A percentile compares a stretch with the other conserved stretches of the same genome.
phyloP scores from a whole-genome alignment of 1,284 basidiomycete genomes.

The Fomitopsis betulina region DNA sequence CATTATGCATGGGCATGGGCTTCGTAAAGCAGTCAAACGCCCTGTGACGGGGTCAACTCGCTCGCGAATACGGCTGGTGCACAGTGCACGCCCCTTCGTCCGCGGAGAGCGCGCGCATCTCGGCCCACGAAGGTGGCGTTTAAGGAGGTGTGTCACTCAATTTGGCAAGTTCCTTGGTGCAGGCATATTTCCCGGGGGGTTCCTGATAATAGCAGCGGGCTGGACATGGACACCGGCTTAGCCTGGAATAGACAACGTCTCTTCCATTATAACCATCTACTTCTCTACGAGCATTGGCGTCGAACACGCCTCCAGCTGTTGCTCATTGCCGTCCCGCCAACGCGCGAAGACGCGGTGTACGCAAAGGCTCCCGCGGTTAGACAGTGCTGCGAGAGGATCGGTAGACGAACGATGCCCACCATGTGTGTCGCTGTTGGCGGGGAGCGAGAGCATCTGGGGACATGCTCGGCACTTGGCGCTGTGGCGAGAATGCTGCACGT shows the following conservation, averaged over 20 bases:
- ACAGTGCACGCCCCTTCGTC: neutral
- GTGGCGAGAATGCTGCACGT: slow-evolving; percentile 1
- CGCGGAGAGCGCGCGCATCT: neutral
- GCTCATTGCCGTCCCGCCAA: neutral
- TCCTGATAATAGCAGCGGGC: neutral
- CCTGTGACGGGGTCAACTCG: neutral
- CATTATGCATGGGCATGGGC: too few relatives aligned
- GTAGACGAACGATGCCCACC: neutral
- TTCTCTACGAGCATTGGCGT: neutral
- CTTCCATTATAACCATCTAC: neutral
- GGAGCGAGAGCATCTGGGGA: neutral
- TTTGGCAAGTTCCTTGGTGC: slow-evolving; percentile 4
- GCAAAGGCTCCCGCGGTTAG: neutral
- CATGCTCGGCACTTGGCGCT: neutral
- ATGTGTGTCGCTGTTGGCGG: neutral
- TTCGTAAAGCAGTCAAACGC: neutral
- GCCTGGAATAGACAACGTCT: neutral
- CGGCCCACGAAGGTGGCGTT: neutral
- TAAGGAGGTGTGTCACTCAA: slow-evolving; percentile 2
- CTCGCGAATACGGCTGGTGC: neutral
- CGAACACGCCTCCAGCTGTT: neutral
- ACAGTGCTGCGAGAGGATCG: neutral
- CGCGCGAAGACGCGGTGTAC: neutral
- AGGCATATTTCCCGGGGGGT: neutral
- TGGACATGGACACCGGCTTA: neutral